Evolutionary conservation across 148 eudicot genomes (phyloP), one percentile per base, ranked within the genome.

Genomic region (Chenopodium berlandieri): DNA sequence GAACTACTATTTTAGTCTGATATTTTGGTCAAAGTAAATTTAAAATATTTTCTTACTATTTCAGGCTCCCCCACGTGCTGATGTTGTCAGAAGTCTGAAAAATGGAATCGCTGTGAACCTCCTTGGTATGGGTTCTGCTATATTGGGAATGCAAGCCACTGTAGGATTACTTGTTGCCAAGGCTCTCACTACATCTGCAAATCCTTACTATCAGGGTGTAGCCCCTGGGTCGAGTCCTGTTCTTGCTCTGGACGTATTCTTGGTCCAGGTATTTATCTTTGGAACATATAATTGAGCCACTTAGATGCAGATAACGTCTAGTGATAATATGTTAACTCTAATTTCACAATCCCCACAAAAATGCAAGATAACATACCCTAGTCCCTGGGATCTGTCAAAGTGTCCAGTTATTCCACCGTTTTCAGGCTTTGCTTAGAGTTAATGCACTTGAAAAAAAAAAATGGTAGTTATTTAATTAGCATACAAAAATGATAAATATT

Each of bases 21-120:
- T 50, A 79, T 50, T 32, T 25, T 63, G 25, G 4, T 66, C 9
- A 27, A 20, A 64, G 0, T n/a, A 16, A 16, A 40, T 31, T n/a
- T 23, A 32, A 23, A 67, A 58, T 19, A 52, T 48, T 48, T 79
- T 71, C 22, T 74, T 79, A 47, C 72, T 50, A 73, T 88, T 90
- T 84, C 92, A 96, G 99, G 99, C 98, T 79, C 97, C 99, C 75
- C 97, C 99, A 82, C 98, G 97, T 78, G 93, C 92, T 70, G 98
- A 94, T 80, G 99, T 96, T 62, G 91, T 94, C 73, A 88, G 85
- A 80, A 91, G 97, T 86, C 81, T 96, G 86, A 89, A 85, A 88
- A 91, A 88, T 80, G 92, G 95, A 60, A 90, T 95, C 74, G 78
- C 69, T 12, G 73, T 94, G 76, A 96, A 96, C 86, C 73, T 96